phyloP scores from a whole-genome alignment of 2,329 filamentous ascomycete species.

The Mycocentrospora acerina region DNA sequence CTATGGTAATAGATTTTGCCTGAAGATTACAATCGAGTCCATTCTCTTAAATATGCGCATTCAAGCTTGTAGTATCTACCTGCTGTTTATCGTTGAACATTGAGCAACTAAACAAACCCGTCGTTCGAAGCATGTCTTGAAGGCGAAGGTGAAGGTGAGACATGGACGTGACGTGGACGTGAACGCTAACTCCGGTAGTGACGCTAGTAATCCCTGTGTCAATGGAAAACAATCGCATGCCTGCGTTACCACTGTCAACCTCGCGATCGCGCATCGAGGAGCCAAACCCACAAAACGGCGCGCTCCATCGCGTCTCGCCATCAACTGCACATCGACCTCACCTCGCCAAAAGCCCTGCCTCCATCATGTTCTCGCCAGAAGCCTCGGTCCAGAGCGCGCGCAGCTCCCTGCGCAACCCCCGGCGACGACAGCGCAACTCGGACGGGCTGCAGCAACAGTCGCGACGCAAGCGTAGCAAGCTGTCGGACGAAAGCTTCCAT shows the following conservation, averaged over 20 bases:
- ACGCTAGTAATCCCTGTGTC: slow-evolving; percentile 10
- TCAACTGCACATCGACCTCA: slow-evolving; percentile 4
- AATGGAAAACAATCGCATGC: slow-evolving; percentile 15
- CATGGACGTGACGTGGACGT: background rate
- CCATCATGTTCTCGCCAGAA: slow-evolving; percentile 44
- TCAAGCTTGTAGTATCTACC: too few relatives aligned
- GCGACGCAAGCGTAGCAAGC: slow-evolving; percentile 51
- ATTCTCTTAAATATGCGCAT: too few relatives aligned
- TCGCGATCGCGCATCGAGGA: slow-evolving; percentile 15
- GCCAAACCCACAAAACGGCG: slow-evolving; percentile 24
- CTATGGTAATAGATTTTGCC: too few relatives aligned
- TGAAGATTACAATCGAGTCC: too few relatives aligned
- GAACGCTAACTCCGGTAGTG: slow-evolving; percentile 13
- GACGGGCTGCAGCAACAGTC: slow-evolving; percentile 46
- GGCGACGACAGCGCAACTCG: slow-evolving; percentile 49
- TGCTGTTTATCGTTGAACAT: too few relatives aligned
- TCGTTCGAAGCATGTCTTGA: too few relatives aligned
- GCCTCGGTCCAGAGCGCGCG: slow-evolving; percentile 39
- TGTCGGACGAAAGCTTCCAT: slow-evolving; percentile 46
- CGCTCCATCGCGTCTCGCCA: slow-evolving; percentile 30
- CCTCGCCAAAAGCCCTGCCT: slow-evolving; percentile 2
- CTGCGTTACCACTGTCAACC: slow-evolving; percentile 22
- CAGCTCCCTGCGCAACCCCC: slow-evolving; percentile 47
- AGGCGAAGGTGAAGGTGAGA: background rate
- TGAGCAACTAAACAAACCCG: too few relatives aligned